Evolutionary conservation across 2,329 filamentous ascomycete genomes (phyloP).

Genomic region (Penicillium sp.): DNA sequence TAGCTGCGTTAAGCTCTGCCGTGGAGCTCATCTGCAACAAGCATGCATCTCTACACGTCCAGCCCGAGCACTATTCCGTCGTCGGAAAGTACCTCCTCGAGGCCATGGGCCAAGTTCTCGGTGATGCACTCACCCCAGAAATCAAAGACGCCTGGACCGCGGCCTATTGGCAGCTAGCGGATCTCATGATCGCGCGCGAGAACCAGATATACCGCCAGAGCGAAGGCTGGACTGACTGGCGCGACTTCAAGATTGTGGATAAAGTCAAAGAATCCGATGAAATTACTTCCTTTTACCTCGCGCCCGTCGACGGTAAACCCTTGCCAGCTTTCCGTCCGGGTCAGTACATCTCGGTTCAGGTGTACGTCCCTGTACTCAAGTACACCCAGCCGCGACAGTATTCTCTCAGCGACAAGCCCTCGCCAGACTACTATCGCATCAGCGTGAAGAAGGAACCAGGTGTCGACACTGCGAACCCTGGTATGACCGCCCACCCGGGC

Average conservation of each 20-base stretch:
- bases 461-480: slow-evolving; percentile 43
- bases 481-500: slow-evolving; percentile 52
- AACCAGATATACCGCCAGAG: slow-evolving; percentile 57
- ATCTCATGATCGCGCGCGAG: slow-evolving; percentile 66
- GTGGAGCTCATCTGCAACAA: slow-evolving; percentile 70
- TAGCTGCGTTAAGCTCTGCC: slow-evolving; percentile 53
- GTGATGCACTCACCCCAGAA: slow-evolving; percentile 60
- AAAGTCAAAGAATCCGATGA: slow-evolving; percentile 64
- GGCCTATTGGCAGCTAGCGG: slow-evolving; percentile 68
- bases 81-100: slow-evolving; percentile 65
- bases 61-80: slow-evolving; percentile 63
- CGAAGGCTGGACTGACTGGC: slow-evolving; percentile 61
- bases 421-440: slow-evolving; percentile 61
- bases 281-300: slow-evolving; percentile 66
- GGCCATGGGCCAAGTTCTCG: slow-evolving; percentile 63
- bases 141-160: slow-evolving; percentile 63
- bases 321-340: slow-evolving; percentile 63
- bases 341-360: slow-evolving; percentile 64
- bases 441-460: slow-evolving; percentile 64
- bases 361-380: slow-evolving; percentile 56
- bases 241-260: slow-evolving; percentile 59
- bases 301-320: slow-evolving; percentile 56
- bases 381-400: slow-evolving; percentile 66
- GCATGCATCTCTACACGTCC: slow-evolving; percentile 65
- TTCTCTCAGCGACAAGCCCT: slow-evolving; percentile 63